Conservation (phyloP, 768 basidiomycete species). For the Hypholoma fasciculare region DNA sequence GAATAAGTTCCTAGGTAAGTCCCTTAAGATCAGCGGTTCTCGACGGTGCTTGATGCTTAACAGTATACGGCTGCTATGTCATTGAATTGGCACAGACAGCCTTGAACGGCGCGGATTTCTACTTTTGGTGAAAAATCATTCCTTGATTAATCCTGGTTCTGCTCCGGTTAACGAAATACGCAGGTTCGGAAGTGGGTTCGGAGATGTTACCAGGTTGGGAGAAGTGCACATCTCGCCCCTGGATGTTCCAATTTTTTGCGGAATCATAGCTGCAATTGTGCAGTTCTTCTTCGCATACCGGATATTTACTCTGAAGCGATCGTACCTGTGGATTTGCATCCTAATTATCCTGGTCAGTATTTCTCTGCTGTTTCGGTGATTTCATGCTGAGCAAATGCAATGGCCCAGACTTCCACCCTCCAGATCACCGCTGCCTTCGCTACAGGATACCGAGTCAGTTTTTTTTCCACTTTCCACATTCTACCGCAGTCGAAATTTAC, state of each 20-base stretch:
- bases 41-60: neutral
- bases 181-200: constrained; percentile 19
- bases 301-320: constrained; percentile 10
- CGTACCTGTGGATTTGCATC: constrained; percentile 5
- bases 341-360: too few relatives aligned
- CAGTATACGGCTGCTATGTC: constrained; percentile 2
- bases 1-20: constrained; percentile 6
- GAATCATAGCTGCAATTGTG: constrained; percentile 17
- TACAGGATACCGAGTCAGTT: neutral
- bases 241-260: constrained; percentile 16
- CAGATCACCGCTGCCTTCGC: constrained; percentile 7
- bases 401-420: constrained; percentile 3
- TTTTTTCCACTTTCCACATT: neutral
- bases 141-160: neutral
- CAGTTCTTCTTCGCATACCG: constrained; percentile 22
- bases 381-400: too few relatives aligned
- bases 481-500: neutral
- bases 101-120: constrained; percentile 7
- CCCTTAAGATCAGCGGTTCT: neutral
- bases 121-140: constrained; percentile 1
- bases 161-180: too few relatives aligned
- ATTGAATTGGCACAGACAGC: constrained; percentile 6
- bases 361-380: too few relatives aligned
- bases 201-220: constrained; percentile 10
- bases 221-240: constrained; percentile 18